Percentiles rank a stretch among this genome's conserved stretches.
Evolutionary conservation across 192 early-diverging fungal genomes (phyloP).

Genomic region (Backusella luteola): DNA sequence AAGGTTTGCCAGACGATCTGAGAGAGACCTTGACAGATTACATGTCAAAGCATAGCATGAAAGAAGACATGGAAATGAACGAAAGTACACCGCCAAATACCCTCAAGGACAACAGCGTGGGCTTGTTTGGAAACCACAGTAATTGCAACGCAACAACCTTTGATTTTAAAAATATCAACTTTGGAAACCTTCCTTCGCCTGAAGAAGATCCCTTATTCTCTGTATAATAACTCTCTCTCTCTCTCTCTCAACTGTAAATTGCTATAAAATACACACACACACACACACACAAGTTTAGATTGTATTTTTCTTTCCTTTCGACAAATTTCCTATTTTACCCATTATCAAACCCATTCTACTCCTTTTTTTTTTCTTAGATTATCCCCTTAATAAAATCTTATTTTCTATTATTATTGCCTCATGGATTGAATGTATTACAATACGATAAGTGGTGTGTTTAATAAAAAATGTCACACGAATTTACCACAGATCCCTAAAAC

Average conservation of each 20-base stretch:
- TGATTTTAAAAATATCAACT: not conserved
- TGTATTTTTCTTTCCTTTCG: not conserved
- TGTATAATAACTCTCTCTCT: not conserved
- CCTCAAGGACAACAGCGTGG: not conserved
- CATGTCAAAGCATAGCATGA: slow-evolving; percentile 7
- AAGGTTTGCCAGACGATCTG: slow-evolving; percentile 31
- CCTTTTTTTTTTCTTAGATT: not conserved
- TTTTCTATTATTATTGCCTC: not conserved
- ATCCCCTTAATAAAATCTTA: not conserved
- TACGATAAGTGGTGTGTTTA: not conserved
- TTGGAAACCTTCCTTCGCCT: slow-evolving; percentile 4
- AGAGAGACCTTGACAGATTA: slow-evolving; percentile 20
- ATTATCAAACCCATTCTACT: not conserved
- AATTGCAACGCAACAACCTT: not conserved
- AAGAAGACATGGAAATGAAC: not conserved
- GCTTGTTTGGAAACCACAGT: not conserved
- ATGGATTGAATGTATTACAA: too few relatives aligned
- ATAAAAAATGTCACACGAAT: too few relatives aligned
- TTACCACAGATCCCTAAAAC: too few relatives aligned
- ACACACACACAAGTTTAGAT: not conserved
- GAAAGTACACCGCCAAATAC: not conserved
- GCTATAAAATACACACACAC: not conserved
- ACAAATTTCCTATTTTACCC: not conserved
- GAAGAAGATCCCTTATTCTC: not conserved
- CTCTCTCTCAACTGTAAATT: not conserved